Conservation (phyloP, 2,329 filamentous ascomycete species). For the Juglanconis sp. region DNA sequence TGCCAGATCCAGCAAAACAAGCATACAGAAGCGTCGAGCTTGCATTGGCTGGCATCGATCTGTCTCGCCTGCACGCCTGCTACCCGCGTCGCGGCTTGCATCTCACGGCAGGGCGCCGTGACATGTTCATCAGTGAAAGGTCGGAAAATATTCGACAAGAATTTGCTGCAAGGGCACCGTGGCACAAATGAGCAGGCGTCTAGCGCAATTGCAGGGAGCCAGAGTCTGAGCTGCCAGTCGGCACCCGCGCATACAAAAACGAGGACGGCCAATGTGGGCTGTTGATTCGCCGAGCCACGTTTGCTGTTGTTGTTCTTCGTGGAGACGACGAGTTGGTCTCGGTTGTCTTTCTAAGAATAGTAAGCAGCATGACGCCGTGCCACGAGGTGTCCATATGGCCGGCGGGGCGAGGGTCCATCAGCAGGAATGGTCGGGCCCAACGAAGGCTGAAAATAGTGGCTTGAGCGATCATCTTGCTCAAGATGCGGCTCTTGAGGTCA, state of each 20-base stretch:
- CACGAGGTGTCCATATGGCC: slow-evolving; percentile 5
- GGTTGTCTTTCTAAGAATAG: slow-evolving; percentile 14
- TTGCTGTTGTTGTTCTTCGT: slow-evolving; percentile 1
- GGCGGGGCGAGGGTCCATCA: not conserved
- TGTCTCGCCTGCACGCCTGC: slow-evolving; percentile 5
- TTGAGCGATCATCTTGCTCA: slow-evolving; percentile 1
- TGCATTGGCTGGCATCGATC: slow-evolving; percentile 8
- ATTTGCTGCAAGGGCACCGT: slow-evolving; percentile 18
- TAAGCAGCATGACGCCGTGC: slow-evolving; percentile 1
- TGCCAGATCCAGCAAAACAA: slow-evolving; percentile 4
- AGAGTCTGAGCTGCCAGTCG: slow-evolving; percentile 6
- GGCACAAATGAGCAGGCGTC: slow-evolving; percentile 19
- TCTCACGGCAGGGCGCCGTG: slow-evolving; percentile 15
- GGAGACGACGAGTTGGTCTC: not conserved
- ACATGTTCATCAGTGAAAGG: slow-evolving; percentile 19
- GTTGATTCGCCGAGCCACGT: slow-evolving; percentile 6
- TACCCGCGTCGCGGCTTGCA: slow-evolving; percentile 10
- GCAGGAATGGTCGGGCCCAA: slow-evolving; percentile 6
- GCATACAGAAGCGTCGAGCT: not conserved
- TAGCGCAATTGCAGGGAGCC: not conserved
- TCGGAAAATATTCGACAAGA: slow-evolving; percentile 7
- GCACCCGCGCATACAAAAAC: not conserved
- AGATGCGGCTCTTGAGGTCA: not conserved
- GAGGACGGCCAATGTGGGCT: not conserved
- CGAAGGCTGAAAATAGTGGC: slow-evolving; percentile 2